phyloP scores from a whole-genome alignment of 176 grass and related monocot species.

The Aegilops umbellulata region DNA sequence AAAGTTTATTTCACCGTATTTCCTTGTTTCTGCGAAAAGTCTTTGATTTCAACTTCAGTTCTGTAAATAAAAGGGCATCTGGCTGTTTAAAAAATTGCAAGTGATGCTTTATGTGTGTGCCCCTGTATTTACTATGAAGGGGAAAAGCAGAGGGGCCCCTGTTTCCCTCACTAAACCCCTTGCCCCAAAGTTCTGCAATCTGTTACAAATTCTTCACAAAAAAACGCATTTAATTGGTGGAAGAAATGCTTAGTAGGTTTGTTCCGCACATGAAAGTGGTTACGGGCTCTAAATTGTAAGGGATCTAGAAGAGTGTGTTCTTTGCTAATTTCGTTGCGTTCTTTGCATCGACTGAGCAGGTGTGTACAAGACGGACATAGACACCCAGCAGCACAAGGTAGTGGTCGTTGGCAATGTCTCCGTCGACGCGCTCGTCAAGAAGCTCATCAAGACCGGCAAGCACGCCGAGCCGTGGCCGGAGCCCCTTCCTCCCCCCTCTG shows the following conservation, averaged over 20 bases:
- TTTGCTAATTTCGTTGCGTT: not conserved
- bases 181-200: not conserved
- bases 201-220: not conserved
- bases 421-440: slow-evolving; percentile 74
- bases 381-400: slow-evolving; percentile 86
- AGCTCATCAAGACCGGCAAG: slow-evolving; percentile 92
- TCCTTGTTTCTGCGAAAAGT: not conserved
- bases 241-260: not conserved
- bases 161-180: not conserved
- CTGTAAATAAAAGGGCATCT: not conserved
- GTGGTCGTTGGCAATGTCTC: slow-evolving; percentile 76
- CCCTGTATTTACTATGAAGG: not conserved
- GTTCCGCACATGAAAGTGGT: not conserved
- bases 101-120: not conserved
- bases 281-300: not conserved
- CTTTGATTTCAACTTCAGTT: not conserved
- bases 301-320: not conserved
- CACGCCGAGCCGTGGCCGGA: slow-evolving; percentile 94
- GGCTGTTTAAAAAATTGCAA: not conserved
- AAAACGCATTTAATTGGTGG: not conserved
- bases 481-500: not conserved
- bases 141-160: not conserved
- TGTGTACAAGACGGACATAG: slow-evolving; percentile 78
- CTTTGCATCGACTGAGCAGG: slow-evolving; percentile 30
- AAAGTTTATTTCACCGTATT: not conserved